Evolutionary conservation across 2,329 filamentous ascomycete genomes (phyloP), one percentile per base, ranked within the genome.

Genomic region (Alternaria brassicae): DNA sequence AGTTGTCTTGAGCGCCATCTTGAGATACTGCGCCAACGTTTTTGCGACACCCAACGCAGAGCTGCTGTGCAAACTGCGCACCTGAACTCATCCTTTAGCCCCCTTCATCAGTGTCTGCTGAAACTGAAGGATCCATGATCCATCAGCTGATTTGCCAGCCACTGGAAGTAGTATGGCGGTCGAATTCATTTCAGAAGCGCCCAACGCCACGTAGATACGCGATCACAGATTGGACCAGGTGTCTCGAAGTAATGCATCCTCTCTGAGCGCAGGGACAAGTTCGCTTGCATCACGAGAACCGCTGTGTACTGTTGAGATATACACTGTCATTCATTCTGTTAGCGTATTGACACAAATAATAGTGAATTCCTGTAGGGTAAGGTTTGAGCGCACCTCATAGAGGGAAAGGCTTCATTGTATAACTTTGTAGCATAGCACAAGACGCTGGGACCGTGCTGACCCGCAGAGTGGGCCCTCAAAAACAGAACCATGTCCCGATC

Each of bases 401-500:
- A 23, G 4, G 21, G 1, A 17, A 8, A 1, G 3, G 19, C 28
- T 48, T 36, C 17, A 21, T 23, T 34, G 44, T 48, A 25, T 10
- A 9, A 32, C 7, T 48, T 15, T 4, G 32, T 25, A 10, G 30
- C 28, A 48, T 23, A 7, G 44, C 44, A 40, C 28, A 48, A 7
- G 2, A 48, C 28, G 4, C 17, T n/a, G 30, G 28, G 28, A 2
- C 4, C 12, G 8, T 44, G 27, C 41, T 44, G 25, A 7, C 5
- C n/a, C 42, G 42, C 23, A 21, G 27, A 15, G 8, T 49, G 47
- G 21, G 32, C 15, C 12, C 39, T 53, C 37, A 73, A 51, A 73
- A 73, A 49, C 71, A 73, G 37, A 73, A 69, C 71, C 71, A 73
- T 0, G 68, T 71, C 21, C 67, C 71, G 39, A 73, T 54, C 32